These are phyloP conservation scores for Aaosphaeria pasadenensis DNA, from an alignment of 2,329 filamentous ascomycete species.

Conservation along the genomic window DNA sequence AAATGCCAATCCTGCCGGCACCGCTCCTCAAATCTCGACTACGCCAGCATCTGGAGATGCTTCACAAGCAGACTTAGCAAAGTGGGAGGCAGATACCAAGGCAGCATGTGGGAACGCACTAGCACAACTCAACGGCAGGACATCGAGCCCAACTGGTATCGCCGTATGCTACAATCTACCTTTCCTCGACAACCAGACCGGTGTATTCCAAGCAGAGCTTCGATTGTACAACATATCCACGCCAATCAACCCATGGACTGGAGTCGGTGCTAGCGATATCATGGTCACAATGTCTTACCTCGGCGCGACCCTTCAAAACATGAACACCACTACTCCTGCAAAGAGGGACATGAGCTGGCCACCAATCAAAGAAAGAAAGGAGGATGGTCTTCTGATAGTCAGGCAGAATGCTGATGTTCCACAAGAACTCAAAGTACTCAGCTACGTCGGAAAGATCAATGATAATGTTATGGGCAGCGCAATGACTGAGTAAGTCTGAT, in stretches of 20 bases:
- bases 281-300: constrained; percentile 42
- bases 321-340: constrained; percentile 31
- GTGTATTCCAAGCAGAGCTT: constrained; percentile 74
- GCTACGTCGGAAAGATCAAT: constrained; percentile 69
- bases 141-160: constrained; percentile 71
- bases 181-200: constrained; percentile 63
- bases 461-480: constrained; percentile 50
- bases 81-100: constrained; percentile 38
- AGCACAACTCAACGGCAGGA: constrained; percentile 50
- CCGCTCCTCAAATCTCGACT: constrained; percentile 27
- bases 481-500: constrained; percentile 58
- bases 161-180: constrained; percentile 82
- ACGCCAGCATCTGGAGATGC: constrained; percentile 35
- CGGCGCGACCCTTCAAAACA: constrained; percentile 41
- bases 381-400: constrained; percentile 24
- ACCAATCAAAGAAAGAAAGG: constrained; percentile 13
- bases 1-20: constrained; percentile 22
- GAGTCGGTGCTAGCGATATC: constrained; percentile 38
- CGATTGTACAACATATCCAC: constrained; percentile 68
- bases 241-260: constrained; percentile 49
- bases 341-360: constrained; percentile 26
- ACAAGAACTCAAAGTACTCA: constrained; percentile 57
- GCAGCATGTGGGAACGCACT: constrained; percentile 60
- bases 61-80: constrained; percentile 22
- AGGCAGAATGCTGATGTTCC: constrained; percentile 25